Base-by-base conservation (phyloP, 1,284 basidiomycete genomes). In the Ustilago lituana region DNA sequence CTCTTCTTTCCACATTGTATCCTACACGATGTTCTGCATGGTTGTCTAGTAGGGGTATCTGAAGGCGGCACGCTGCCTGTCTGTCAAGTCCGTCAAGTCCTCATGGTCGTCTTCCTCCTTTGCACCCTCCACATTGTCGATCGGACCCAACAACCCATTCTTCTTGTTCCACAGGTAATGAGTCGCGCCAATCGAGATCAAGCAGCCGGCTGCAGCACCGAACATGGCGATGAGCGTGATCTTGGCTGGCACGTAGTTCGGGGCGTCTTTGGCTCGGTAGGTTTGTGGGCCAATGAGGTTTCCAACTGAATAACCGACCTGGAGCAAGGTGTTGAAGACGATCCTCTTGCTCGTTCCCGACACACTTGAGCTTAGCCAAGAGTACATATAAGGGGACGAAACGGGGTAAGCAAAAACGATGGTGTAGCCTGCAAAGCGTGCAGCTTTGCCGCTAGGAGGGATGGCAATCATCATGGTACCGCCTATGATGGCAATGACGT, bases 41-140 rank as follows among this genome's bases (percentile, higher is more conserved):
- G 8, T 32, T n/a, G 7, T 32, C 57, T 68, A 81, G 54, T 78
- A 75, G 17, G 80, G 78, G 60, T 81, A 82, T 50, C 79, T 57
- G 59, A 82, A 82, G 19, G 35, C 60, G 15, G 63, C 44, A 23
- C 78, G 66, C 70, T 82, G 69, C 49, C 73, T 73, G 58, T 82
- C 80, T 2, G 81, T 80, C 51, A 70, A 56, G 50, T 82, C 81
- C 14, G 74, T 66, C 31, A 82, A 74, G 44, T 79, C 80, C 15
- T 63, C 54, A 27, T 36, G 26, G 38, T 56, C 53, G 3, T 69
- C 60, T 23, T 29, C 29, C 19, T 41, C 29, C 23, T 35, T 44
- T 5, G 14, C 41, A 1, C 26, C 40, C 4, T 57, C 57, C n/a
- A 29, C 37, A 11, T 39, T 31, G 11, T 41, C 8, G 29, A 20